Evolutionary conservation across 202 grass and related monocot genomes (phyloP).

Genomic region (Saccharum hybrid): DNA sequence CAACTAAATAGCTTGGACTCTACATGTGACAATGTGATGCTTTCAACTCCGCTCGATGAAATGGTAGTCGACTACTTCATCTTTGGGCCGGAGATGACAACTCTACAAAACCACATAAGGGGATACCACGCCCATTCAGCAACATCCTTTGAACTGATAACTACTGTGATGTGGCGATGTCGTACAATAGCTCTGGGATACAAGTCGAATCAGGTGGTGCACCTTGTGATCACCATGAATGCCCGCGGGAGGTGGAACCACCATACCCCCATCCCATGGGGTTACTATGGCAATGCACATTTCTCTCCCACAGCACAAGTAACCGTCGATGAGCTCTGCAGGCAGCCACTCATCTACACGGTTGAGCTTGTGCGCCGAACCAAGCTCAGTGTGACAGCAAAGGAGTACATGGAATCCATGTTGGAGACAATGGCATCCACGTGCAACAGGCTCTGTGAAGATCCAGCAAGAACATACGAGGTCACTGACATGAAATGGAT

Average conservation of each 20-base stretch:
- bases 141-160: constrained; percentile 46
- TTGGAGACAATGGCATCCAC: constrained; percentile 14
- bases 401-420: constrained; percentile 37
- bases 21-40: too few relatives aligned
- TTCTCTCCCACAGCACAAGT: constrained; percentile 35
- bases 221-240: constrained; percentile 57
- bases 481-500: constrained; percentile 51
- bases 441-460: too few relatives aligned
- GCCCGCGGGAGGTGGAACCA: constrained; percentile 46
- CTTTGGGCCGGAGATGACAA: not conserved
- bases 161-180: constrained; percentile 50
- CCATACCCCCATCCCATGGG: constrained; percentile 35
- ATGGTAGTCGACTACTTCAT: too few relatives aligned
- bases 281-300: constrained; percentile 55
- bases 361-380: constrained; percentile 46
- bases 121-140: constrained; percentile 7
- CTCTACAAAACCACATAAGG: not conserved
- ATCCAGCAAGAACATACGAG: constrained; percentile 39
- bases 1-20: too few relatives aligned
- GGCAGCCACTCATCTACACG: constrained; percentile 25
- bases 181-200: constrained; percentile 47
- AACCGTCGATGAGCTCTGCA: constrained; percentile 24
- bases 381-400: constrained; percentile 41
- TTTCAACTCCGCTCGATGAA: too few relatives aligned
- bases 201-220: not conserved